A percentile compares a stretch with the other conserved stretches of the same genome.
Conservation (phyloP, 1,284 basidiomycete species). For the Ganoderma boninense region DNA sequence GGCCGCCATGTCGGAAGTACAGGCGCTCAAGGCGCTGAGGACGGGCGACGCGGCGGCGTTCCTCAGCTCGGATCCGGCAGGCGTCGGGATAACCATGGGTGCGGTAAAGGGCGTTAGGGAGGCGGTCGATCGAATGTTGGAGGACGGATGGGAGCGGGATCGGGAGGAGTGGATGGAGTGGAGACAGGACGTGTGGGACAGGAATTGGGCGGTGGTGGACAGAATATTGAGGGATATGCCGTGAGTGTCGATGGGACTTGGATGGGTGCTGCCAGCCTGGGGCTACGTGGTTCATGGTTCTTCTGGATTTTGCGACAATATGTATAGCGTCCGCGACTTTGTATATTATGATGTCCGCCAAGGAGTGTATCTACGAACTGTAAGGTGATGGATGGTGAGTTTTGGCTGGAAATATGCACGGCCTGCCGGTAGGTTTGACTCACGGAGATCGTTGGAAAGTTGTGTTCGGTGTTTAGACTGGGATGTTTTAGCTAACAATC, state of each 20-base stretch:
- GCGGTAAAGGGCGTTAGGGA: constrained; percentile 21
- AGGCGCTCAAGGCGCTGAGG: constrained; percentile 45
- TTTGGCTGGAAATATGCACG: neutral
- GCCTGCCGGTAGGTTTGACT: neutral
- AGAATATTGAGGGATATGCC: constrained; percentile 32
- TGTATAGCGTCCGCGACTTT: neutral
- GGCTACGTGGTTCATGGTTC: neutral
- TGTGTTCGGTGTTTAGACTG: neutral
- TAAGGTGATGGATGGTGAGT: neutral
- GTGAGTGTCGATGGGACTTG: neutral
- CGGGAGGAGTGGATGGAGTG: constrained; percentile 27
- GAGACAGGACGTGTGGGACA: constrained; percentile 31
- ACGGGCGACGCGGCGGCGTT: constrained; percentile 33
- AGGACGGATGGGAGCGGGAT: constrained; percentile 29
- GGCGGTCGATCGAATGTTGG: constrained; percentile 31
- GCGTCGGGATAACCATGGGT: constrained; percentile 24
- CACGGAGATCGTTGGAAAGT: neutral
- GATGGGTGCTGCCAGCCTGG: neutral
- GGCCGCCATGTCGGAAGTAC: constrained; percentile 47
- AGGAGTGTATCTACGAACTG: neutral
- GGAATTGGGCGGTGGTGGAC: constrained; percentile 31
- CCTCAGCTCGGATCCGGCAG: constrained; percentile 29
- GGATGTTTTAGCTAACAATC: neutral
- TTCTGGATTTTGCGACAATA: neutral
- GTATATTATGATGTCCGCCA: neutral